Conservation (phyloP, 345 rosid species). For the Heritiera littoralis region DNA sequence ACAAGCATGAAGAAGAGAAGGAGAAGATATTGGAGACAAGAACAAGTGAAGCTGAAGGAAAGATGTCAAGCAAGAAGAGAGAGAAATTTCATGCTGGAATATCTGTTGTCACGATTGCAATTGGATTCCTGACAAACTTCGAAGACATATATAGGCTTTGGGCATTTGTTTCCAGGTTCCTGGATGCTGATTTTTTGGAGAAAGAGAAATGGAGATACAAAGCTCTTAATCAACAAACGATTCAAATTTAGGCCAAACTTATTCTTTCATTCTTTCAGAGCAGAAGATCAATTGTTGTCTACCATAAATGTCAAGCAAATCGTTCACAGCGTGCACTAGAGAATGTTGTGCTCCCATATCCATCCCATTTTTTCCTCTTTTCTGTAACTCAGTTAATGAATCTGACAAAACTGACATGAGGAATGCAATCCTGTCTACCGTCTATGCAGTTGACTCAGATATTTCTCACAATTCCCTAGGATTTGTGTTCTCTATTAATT, state of each 20-base stretch:
- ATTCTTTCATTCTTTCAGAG: conserved; percentile 21
- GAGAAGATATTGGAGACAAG: conserved; percentile 27
- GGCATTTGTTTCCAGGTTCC: conserved; percentile 71
- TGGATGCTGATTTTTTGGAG: conserved; percentile 94
- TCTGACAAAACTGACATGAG: neutral
- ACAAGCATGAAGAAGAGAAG: conserved; percentile 38
- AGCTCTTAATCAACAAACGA: conserved; percentile 62
- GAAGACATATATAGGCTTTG: conserved; percentile 77
- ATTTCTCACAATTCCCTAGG: neutral
- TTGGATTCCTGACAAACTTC: conserved; percentile 75
- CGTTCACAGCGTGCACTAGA: neutral
- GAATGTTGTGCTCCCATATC: neutral
- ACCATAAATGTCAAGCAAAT: neutral
- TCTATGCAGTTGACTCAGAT: neutral
- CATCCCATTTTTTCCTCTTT: neutral
- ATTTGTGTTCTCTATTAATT: neutral
- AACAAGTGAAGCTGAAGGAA: conserved; percentile 9
- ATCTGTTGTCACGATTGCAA: conserved; percentile 56
- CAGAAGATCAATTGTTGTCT: neutral
- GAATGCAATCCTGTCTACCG: neutral
- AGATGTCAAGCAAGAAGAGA: conserved; percentile 14
- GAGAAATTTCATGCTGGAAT: conserved; percentile 27
- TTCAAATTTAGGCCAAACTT: conserved; percentile 40
- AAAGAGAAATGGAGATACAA: conserved; percentile 85
- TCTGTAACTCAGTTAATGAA: neutral